Percentiles rank a stretch among this genome's conserved stretches.
phyloP scores from a whole-genome alignment of 352 stramenopile species.

The Pythium volutum region DNA sequence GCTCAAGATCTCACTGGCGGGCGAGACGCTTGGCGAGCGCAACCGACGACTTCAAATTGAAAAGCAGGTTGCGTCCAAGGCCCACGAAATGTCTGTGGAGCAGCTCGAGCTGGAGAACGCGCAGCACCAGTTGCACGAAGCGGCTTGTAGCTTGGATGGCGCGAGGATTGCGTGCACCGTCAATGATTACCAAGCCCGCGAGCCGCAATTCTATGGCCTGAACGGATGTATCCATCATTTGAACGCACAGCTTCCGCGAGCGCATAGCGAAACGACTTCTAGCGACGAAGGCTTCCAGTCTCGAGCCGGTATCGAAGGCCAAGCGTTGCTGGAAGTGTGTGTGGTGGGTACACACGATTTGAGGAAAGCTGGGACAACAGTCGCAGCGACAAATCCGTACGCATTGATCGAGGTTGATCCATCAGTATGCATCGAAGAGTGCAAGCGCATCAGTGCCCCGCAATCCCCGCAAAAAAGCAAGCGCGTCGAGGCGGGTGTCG shows the following conservation, averaged over 20 bases:
- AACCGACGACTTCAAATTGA: constrained; percentile 48
- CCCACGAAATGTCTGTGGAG: constrained; percentile 55
- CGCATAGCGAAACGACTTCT: constrained; percentile 50
- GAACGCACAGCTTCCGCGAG: constrained; percentile 53
- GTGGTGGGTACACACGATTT: constrained; percentile 41
- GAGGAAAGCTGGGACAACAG: constrained; percentile 28
- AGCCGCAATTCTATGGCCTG: constrained; percentile 76
- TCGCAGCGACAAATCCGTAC: constrained; percentile 37
- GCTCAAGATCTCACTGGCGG: constrained; percentile 49
- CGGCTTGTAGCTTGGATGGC: constrained; percentile 66
- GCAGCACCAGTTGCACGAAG: constrained; percentile 55
- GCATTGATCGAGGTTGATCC: constrained; percentile 65
- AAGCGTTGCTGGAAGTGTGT: constrained; percentile 55
- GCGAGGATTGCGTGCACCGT: constrained; percentile 62
- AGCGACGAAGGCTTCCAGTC: constrained; percentile 61
- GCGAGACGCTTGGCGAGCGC: constrained; percentile 58
- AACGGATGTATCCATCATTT: constrained; percentile 76
- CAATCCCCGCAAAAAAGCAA: constrained; percentile 52
- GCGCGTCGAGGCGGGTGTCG: constrained; percentile 33
- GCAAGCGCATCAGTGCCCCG: constrained; percentile 41
- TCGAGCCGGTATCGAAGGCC: constrained; percentile 47
- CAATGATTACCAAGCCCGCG: constrained; percentile 51
- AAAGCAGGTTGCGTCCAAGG: constrained; percentile 50
- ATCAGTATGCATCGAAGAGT: constrained; percentile 48
- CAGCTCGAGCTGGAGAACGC: constrained; percentile 69